These are phyloP conservation scores for Chlorella sp. DNA, from an alignment of 139 green algal genomes.

Conservation along the genomic window DNA sequence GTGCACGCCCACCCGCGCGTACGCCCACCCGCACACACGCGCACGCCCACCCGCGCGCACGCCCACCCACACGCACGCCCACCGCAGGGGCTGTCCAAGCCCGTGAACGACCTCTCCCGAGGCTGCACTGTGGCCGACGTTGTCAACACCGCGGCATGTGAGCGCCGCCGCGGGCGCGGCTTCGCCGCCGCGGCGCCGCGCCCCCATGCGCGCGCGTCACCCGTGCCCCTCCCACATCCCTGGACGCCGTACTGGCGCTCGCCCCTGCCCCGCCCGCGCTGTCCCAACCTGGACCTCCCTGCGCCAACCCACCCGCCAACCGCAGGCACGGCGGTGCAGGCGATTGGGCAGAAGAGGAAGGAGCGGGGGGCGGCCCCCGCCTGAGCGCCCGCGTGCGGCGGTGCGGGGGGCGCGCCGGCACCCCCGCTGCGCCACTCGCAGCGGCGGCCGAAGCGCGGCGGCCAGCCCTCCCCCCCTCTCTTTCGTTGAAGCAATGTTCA, in stretches of 20 bases:
- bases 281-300: background rate
- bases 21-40: no score
- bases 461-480: no score
- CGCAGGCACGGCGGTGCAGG: slow-evolving; percentile 33
- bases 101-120: slow-evolving; percentile 90
- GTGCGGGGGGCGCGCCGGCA: no score
- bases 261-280: background rate
- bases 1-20: no score
- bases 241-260: no score
- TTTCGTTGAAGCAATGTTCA: no score
- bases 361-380: no score
- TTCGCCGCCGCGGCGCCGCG: background rate
- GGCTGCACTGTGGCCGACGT: slow-evolving; percentile 93
- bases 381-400: no score
- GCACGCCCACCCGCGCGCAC: no score
- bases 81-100: slow-evolving; percentile 79
- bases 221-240: background rate
- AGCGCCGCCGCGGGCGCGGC: background rate
- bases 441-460: no score
- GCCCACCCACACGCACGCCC: no score
- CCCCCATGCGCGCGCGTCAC: background rate
- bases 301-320: background rate
- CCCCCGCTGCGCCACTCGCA: no score
- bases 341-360: slow-evolving; percentile 8
- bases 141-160: slow-evolving; percentile 85